phyloP scores from a whole-genome alignment of 352 stramenopile species.

The Globisporangium viniferum region DNA sequence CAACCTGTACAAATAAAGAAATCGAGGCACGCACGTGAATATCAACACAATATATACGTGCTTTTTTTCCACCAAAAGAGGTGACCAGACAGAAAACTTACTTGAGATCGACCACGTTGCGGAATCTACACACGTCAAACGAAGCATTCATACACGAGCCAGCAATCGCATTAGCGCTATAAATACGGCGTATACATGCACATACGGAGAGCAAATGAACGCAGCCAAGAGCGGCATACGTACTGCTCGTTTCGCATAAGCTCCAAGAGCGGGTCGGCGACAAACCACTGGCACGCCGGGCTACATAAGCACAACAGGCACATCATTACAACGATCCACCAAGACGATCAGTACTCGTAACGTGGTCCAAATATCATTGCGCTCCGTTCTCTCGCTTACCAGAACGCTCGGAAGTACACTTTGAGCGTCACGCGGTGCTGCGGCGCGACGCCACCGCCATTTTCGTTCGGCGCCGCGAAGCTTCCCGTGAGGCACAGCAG shows the following conservation, averaged over 20 bases:
- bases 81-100: slow-evolving; percentile 23
- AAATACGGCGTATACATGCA: background rate
- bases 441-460: slow-evolving; percentile 19
- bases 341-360: background rate
- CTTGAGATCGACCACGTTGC: slow-evolving; percentile 67
- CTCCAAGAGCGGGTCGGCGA: slow-evolving; percentile 65
- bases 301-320: slow-evolving; percentile 20
- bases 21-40: background rate
- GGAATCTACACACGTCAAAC: slow-evolving; percentile 38
- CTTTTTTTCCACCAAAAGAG: background rate
- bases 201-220: background rate
- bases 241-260: slow-evolving; percentile 65
- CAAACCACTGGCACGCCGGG: slow-evolving; percentile 80
- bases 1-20: slow-evolving; percentile 29
- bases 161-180: background rate
- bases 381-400: slow-evolving; percentile 22
- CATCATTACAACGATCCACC: background rate
- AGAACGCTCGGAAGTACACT: slow-evolving; percentile 77
- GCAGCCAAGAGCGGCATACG: slow-evolving; percentile 2
- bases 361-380: background rate
- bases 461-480: slow-evolving; percentile 1
- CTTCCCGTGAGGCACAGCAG: background rate
- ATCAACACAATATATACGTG: background rate
- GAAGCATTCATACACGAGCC: background rate
- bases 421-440: slow-evolving; percentile 54